Percentiles rank a stretch among this genome's conserved stretches.
Conservation (phyloP, 805 yeast species). For the Yamadazyma akitaensis region DNA sequence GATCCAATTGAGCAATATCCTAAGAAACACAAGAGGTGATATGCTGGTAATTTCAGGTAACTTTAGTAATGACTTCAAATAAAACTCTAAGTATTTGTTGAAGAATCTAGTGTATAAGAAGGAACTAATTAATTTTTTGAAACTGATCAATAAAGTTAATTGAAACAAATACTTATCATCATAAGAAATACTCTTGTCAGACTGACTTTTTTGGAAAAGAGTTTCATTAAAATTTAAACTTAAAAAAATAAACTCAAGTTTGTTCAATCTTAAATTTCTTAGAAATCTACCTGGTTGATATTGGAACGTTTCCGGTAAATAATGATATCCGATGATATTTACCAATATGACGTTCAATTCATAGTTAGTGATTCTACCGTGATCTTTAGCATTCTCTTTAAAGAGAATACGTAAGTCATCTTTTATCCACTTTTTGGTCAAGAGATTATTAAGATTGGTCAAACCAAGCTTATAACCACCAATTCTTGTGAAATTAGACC, state of each 20-base stretch:
- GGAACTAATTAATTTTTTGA: conserved; percentile 15
- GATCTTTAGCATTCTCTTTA: not conserved
- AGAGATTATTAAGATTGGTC: conserved; percentile 39
- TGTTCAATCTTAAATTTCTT: conserved; percentile 20
- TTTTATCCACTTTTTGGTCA: conserved; percentile 25
- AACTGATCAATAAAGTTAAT: conserved; percentile 22
- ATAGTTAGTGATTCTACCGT: conserved; percentile 10
- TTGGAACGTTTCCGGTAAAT: conserved; percentile 34
- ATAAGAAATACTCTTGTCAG: not conserved
- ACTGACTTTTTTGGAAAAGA: conserved; percentile 2
- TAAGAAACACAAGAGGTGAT: conserved; percentile 20
- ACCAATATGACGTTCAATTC: conserved; percentile 24
- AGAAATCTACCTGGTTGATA: conserved; percentile 18
- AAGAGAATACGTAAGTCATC: conserved; percentile 3
- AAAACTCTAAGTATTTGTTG: conserved; percentile 7
- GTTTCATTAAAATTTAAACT: conserved; percentile 14
- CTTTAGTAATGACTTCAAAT: conserved; percentile 5
- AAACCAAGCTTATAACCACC: conserved; percentile 46
- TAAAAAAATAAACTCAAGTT: conserved; percentile 24
- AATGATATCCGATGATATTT: conserved; percentile 41
- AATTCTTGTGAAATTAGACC: conserved; percentile 55
- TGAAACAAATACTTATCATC: conserved; percentile 21
- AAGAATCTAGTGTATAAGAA: conserved; percentile 7
- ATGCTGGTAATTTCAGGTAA: not conserved
- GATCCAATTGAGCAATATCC: conserved; percentile 59